Evolutionary conservation across 176 grass and related monocot genomes (phyloP).

Genomic region (Canna indica): DNA sequence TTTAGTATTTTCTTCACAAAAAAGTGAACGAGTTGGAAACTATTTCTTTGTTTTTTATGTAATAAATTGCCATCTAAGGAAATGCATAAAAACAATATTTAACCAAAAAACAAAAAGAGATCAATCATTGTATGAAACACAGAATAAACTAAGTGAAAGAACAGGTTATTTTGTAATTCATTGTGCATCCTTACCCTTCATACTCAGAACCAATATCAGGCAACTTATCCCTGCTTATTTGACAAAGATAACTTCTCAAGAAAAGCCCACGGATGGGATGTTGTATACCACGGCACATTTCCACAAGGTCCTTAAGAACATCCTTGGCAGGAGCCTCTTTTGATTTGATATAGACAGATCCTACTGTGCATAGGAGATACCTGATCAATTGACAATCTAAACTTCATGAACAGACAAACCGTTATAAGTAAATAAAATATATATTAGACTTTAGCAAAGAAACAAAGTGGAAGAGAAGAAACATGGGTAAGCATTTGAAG

Average conservation of each 20-base stretch:
- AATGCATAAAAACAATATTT: too few species aligned
- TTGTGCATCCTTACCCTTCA: constrained; percentile 55
- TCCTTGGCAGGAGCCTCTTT: constrained; percentile 96
- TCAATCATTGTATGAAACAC: neutral
- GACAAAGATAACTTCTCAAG: constrained; percentile 96
- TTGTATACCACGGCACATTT: constrained; percentile 95
- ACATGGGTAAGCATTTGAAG: neutral
- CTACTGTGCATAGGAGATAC: constrained; percentile 92
- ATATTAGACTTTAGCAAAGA: neutral
- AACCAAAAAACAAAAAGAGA: neutral
- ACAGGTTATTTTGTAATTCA: neutral
- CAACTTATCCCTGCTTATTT: constrained; percentile 88
- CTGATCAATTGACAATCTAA: constrained; percentile 46
- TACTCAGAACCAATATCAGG: constrained; percentile 92
- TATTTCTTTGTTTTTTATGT: too few species aligned
- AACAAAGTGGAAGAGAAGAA: neutral
- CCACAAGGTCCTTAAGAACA: constrained; percentile 94
- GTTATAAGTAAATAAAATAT: neutral
- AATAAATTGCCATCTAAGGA: too few species aligned
- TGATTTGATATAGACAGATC: constrained; percentile 96
- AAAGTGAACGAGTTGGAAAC: too few species aligned
- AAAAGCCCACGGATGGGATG: constrained; percentile 94
- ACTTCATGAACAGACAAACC: constrained; percentile 1
- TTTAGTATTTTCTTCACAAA: too few species aligned
- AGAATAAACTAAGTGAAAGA: too few species aligned